Evolutionary conservation across 2,329 filamentous ascomycete genomes (phyloP).

Genomic region (Coleophoma cylindrospora): DNA sequence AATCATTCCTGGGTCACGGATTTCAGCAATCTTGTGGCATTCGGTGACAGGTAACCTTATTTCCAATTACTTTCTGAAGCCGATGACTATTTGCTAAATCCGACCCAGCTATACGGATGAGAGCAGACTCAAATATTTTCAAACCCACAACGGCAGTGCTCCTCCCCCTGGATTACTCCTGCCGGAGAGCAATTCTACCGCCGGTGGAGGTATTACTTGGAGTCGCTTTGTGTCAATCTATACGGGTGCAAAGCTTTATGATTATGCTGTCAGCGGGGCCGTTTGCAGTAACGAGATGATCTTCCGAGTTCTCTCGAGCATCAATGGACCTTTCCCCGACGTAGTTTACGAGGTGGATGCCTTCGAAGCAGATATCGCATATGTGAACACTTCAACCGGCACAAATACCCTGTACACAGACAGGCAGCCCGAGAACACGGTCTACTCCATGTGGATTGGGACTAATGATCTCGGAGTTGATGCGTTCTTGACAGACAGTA

Average conservation of each 20-base stretch:
- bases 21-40: conserved; percentile 61
- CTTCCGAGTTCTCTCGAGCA: conserved; percentile 43
- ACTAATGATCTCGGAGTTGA: conserved; percentile 70
- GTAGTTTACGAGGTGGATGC: conserved; percentile 56
- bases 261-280: conserved; percentile 71
- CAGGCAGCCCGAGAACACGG: conserved; percentile 51
- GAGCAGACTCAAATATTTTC: conserved; percentile 59
- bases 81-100: conserved; percentile 1
- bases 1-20: conserved; percentile 28
- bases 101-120: conserved; percentile 62
- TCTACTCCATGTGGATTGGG: conserved; percentile 76
- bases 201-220: conserved; percentile 66
- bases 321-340: conserved; percentile 54
- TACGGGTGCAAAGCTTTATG: conserved; percentile 50
- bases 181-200: conserved; percentile 43
- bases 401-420: conserved; percentile 36
- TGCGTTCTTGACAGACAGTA: conserved; percentile 62
- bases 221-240: conserved; percentile 59
- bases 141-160: conserved; percentile 46
- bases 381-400: conserved; percentile 20
- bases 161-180: conserved; percentile 56
- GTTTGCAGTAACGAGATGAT: conserved; percentile 68
- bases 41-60: conserved; percentile 60
- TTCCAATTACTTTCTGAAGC: not conserved
- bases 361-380: conserved; percentile 44